Percentiles rank a stretch among this genome's conserved stretches.
Evolutionary conservation across 495 filamentous ascomycete genomes (phyloP).

Genomic region (Penicillium bialowiezense): DNA sequence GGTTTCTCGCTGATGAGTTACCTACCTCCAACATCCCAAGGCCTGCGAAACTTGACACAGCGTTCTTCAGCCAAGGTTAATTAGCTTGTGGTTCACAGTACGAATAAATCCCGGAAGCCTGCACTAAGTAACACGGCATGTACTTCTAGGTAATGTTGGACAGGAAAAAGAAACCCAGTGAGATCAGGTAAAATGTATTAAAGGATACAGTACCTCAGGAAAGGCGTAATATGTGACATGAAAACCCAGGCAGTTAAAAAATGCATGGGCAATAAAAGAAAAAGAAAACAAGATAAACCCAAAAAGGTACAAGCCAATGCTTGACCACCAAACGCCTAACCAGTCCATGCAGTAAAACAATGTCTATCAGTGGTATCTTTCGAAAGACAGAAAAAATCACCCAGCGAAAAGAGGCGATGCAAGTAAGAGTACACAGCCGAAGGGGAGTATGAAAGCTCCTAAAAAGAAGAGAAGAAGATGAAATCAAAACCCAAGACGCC

Average conservation of each 20-base stretch:
- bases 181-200: neutral
- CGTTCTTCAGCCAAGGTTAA: no score
- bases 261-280: neutral
- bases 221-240: neutral
- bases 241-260: neutral
- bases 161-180: neutral
- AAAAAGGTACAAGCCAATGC: neutral
- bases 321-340: slow-evolving; percentile 24
- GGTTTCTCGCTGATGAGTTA: no score
- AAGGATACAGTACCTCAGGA: neutral
- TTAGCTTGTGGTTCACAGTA: no score
- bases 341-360: slow-evolving; percentile 28
- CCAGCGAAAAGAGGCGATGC: slow-evolving; percentile 3
- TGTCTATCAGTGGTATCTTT: slow-evolving; percentile 48
- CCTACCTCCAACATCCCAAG: no score
- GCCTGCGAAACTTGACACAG: no score
- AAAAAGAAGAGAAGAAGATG: neutral
- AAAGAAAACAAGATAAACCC: neutral
- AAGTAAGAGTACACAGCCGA: slow-evolving; percentile 9
- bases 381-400: slow-evolving; percentile 8
- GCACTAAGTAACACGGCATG: no score
- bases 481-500: slow-evolving; percentile 6
- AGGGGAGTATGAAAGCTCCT: slow-evolving; percentile 8
- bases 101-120: no score
- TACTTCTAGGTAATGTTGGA: no score